A percentile compares a stretch with the other conserved stretches of the same genome.
These are phyloP conservation scores for Linnemannia exigua DNA, from an alignment of 192 early-diverging fungal genomes.

Conservation along the genomic window DNA sequence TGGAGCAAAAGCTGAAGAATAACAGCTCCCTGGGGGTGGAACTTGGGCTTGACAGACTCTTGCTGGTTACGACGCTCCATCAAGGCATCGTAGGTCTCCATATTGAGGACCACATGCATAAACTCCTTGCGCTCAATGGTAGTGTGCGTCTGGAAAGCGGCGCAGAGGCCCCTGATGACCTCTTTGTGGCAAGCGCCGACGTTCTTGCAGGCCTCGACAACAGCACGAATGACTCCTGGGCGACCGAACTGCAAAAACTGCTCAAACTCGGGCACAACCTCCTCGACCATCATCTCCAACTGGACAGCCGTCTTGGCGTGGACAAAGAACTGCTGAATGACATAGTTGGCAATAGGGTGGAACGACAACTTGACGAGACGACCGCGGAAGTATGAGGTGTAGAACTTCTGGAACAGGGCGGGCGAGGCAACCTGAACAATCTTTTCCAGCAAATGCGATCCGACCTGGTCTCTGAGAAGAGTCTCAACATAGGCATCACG, in stretches of 20 bases:
- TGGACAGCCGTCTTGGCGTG: constrained; percentile 72
- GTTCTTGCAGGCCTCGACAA: constrained; percentile 75
- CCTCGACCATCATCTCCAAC: constrained; percentile 75
- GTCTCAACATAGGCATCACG: constrained; percentile 68
- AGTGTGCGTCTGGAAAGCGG: constrained; percentile 68
- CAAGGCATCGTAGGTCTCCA: constrained; percentile 69
- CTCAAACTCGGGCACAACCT: constrained; percentile 68
- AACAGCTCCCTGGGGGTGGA: constrained; percentile 77
- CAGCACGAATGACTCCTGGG: constrained; percentile 78
- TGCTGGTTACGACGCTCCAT: constrained; percentile 51
- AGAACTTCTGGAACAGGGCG: constrained; percentile 72
- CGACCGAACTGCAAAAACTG: constrained; percentile 74
- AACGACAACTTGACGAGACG: constrained; percentile 72
- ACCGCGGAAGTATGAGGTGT: constrained; percentile 73
- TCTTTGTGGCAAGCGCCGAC: constrained; percentile 71
- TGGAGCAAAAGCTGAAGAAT: constrained; percentile 75
- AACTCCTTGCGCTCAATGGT: constrained; percentile 67
- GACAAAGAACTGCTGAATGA: constrained; percentile 82
- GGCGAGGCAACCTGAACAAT: constrained; percentile 69
- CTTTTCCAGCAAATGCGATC: constrained; percentile 86
- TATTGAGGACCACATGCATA: constrained; percentile 70
- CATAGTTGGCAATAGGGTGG: constrained; percentile 86
- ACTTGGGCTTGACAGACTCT: constrained; percentile 61
- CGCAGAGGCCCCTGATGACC: constrained; percentile 66
- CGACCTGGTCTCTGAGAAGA: constrained; percentile 78